phyloP scores from a whole-genome alignment of 345 rosid genomes.

The Eucalyptus marginata region DNA sequence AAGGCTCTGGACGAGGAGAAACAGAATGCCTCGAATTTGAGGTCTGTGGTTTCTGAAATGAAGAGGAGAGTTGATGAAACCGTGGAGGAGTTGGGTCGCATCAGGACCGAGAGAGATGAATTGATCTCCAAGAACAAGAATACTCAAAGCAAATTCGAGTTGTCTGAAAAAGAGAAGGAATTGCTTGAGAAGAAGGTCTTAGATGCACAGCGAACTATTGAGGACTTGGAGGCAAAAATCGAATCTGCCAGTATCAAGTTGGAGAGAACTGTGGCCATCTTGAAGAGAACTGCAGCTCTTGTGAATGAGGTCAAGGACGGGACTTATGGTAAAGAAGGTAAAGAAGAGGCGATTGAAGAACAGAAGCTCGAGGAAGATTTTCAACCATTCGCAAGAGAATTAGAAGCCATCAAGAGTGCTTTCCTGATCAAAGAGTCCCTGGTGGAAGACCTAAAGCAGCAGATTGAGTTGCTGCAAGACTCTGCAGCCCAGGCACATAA shows the following conservation, averaged over 20 bases:
- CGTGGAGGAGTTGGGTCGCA: conserved; percentile 12
- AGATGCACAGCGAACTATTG: conserved; percentile 17
- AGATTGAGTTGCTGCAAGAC: conserved; percentile 36
- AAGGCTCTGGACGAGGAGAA: conserved; percentile 33
- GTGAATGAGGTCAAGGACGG: conserved; percentile 9
- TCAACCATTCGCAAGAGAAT: conserved; percentile 18
- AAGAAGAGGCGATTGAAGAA: not conserved
- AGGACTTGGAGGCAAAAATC: conserved; percentile 24
- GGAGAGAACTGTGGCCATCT: conserved; percentile 21
- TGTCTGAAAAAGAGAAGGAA: conserved; percentile 31
- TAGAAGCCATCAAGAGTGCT: conserved; percentile 41
- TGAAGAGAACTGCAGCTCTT: conserved; percentile 37
- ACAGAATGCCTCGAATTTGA: conserved; percentile 14
- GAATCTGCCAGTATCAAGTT: conserved; percentile 14
- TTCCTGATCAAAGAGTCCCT: conserved; percentile 33
- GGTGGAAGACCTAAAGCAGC: conserved; percentile 44
- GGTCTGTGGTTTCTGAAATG: conserved; percentile 14
- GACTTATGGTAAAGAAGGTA: not conserved
- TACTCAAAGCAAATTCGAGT: conserved; percentile 7
- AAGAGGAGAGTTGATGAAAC: conserved; percentile 24
- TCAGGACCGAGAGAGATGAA: conserved; percentile 8
- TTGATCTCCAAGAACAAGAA: conserved; percentile 15
- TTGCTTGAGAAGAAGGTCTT: conserved; percentile 17
- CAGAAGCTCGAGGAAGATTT: conserved; percentile 17
- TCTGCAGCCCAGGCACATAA: conserved; percentile 36